These are phyloP conservation scores for Solanum habrochaites DNA, from an alignment of 257 asterid species.

Conservation along the genomic window DNA sequence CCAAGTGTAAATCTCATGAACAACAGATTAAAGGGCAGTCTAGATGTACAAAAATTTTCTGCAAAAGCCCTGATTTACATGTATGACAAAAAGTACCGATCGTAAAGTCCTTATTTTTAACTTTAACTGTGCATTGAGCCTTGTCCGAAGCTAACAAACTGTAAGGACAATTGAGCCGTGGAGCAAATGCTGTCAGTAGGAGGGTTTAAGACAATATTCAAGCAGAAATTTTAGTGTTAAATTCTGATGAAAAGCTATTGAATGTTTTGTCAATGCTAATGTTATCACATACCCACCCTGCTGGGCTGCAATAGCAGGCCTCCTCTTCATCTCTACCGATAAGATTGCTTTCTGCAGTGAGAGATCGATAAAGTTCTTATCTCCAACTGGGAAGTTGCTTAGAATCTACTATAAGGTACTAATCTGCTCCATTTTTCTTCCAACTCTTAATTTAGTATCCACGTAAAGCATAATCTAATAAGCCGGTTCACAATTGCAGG, in stretches of 20 bases:
- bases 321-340: not conserved
- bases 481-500: not conserved
- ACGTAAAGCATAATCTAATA: not conserved
- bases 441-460: not conserved
- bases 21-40: not conserved
- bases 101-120: not conserved
- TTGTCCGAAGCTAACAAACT: not conserved
- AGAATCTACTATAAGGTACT: constrained; percentile 1
- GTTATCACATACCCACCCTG: not conserved
- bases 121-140: constrained; percentile 12
- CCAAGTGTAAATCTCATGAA: not conserved
- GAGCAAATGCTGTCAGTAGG: not conserved
- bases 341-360: not conserved
- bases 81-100: not conserved
- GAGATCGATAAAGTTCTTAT: not conserved
- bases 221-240: no score
- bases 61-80: not conserved
- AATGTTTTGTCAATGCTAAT: not conserved
- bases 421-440: not conserved
- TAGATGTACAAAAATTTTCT: not conserved
- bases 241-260: not conserved
- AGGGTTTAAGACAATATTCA: not conserved
- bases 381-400: not conserved
- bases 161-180: not conserved
- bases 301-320: not conserved